Conservation (phyloP, 352 stramenopile species). For the Phytophthora citrophthora region DNA sequence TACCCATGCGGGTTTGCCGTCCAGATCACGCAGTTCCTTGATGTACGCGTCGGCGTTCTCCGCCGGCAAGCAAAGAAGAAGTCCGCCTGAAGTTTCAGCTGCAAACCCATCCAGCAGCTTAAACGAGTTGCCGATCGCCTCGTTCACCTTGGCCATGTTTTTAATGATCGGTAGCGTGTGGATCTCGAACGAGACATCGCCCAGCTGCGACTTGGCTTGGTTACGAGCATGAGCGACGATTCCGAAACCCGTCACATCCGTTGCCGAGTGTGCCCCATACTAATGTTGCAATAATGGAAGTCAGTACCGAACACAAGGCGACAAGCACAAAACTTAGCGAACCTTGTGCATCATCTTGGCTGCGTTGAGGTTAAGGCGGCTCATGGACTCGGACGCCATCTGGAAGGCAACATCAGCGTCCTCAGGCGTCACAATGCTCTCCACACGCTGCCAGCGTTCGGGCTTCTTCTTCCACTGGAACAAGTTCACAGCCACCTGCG, state of each 20-base stretch:
- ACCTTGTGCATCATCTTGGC: slow-evolving; percentile 92
- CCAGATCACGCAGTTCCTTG: slow-evolving; percentile 86
- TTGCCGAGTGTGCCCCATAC: slow-evolving; percentile 92
- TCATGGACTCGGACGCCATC: slow-evolving; percentile 94
- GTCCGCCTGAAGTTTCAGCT: slow-evolving; percentile 94
- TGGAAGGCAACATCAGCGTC: slow-evolving; percentile 91
- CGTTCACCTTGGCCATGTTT: slow-evolving; percentile 89
- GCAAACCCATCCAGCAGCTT: slow-evolving; percentile 91
- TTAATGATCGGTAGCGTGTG: slow-evolving; percentile 94
- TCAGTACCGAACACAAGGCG: not conserved
- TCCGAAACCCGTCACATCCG: slow-evolving; percentile 96
- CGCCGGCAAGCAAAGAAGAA: slow-evolving; percentile 92
- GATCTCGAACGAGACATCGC: slow-evolving; percentile 91
- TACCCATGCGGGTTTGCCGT: slow-evolving; percentile 92
- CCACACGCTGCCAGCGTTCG: slow-evolving; percentile 80
- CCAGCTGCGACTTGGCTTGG: slow-evolving; percentile 92
- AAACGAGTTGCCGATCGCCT: slow-evolving; percentile 92
- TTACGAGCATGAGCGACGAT: slow-evolving; percentile 94
- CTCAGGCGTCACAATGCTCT: slow-evolving; percentile 63
- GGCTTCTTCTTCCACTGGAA: slow-evolving; percentile 92
- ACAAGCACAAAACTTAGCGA: not conserved
- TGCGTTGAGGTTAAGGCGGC: slow-evolving; percentile 91
- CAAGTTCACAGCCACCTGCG: slow-evolving; percentile 94
- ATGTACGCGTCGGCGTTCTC: slow-evolving; percentile 89
- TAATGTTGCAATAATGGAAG: slow-evolving; percentile 29